These are phyloP conservation scores for Mallotus nudiflorus DNA, from an alignment of 345 rosid genomes.

Conservation along the genomic window DNA sequence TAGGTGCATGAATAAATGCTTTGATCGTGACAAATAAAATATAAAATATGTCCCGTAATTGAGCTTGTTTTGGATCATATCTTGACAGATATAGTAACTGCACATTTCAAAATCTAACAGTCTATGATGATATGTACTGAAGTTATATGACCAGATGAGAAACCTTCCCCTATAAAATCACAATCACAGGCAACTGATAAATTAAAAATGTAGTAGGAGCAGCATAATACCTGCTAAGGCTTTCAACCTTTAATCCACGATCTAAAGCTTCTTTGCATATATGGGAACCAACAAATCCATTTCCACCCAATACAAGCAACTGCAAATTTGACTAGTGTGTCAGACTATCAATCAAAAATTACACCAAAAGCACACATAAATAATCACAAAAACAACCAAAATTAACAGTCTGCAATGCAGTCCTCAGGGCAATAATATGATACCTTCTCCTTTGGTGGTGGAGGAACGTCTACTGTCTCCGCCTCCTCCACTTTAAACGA, in stretches of 20 bases:
- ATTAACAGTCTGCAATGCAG: background rate
- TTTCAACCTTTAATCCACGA: slow-evolving; percentile 70
- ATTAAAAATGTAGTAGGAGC: background rate
- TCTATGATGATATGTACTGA: background rate
- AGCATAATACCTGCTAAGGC: slow-evolving; percentile 86
- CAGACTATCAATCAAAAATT: slow-evolving; percentile 13
- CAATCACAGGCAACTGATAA: background rate
- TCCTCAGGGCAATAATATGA: background rate
- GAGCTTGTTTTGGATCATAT: background rate
- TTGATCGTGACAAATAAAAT: too few relatives aligned
- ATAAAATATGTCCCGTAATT: too few relatives aligned
- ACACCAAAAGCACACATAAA: background rate
- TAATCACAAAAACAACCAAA: background rate
- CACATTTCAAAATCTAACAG: background rate
- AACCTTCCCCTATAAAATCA: background rate
- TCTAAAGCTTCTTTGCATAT: slow-evolving; percentile 83
- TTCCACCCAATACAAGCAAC: slow-evolving; percentile 98
- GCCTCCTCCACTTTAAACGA: slow-evolving; percentile 87
- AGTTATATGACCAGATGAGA: background rate
- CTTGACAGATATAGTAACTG: too few relatives aligned
- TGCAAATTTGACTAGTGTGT: slow-evolving; percentile 41
- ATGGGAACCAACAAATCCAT: slow-evolving; percentile 96
- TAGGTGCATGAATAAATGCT: too few relatives aligned
- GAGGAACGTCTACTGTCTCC: slow-evolving; percentile 73
- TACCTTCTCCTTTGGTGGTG: slow-evolving; percentile 84